A percentile compares a stretch with the other conserved stretches of the same genome.
Conservation (phyloP, 768 basidiomycete genomes). For the Mrakia hoshinonis region DNA sequence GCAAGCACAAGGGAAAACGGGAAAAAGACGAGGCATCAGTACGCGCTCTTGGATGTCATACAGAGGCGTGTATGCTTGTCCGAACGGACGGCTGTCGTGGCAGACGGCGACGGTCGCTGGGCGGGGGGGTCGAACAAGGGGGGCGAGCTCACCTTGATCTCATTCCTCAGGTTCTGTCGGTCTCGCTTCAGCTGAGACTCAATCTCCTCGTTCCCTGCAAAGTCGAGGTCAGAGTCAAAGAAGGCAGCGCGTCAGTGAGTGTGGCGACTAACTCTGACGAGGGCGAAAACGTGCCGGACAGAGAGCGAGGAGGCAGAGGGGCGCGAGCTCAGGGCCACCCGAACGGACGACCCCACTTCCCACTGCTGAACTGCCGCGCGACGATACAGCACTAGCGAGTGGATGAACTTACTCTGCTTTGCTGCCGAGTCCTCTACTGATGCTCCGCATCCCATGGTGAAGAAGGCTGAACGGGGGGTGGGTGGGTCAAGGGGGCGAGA, state of each 20-base stretch:
- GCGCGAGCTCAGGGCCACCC: not conserved
- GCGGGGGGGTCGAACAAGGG: not conserved
- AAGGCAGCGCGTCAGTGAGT: too few species aligned
- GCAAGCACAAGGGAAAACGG: not conserved
- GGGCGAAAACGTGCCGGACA: not conserved
- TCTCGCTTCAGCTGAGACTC: constrained; percentile 86
- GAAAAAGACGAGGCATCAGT: too few species aligned
- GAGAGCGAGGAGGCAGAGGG: not conserved
- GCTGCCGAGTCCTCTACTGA: constrained; percentile 36
- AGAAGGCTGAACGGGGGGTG: too few species aligned
- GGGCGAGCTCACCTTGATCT: constrained; percentile 47
- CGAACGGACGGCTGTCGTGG: not conserved
- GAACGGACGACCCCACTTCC: not conserved
- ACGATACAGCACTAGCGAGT: not conserved
- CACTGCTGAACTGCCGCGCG: not conserved
- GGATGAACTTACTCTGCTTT: constrained; percentile 28
- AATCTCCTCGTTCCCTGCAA: constrained; percentile 69
- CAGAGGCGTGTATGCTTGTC: too few species aligned
- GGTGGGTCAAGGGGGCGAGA: too few species aligned
- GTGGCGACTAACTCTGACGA: too few species aligned
- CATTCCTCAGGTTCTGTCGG: constrained; percentile 78
- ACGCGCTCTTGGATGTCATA: not conserved
- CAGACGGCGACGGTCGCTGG: not conserved
- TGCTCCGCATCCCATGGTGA: constrained; percentile 38
- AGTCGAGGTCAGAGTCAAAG: not conserved